Evolutionary conservation across 2,329 filamentous ascomycete genomes (phyloP).

Genomic region (Gyromitra esculenta): DNA sequence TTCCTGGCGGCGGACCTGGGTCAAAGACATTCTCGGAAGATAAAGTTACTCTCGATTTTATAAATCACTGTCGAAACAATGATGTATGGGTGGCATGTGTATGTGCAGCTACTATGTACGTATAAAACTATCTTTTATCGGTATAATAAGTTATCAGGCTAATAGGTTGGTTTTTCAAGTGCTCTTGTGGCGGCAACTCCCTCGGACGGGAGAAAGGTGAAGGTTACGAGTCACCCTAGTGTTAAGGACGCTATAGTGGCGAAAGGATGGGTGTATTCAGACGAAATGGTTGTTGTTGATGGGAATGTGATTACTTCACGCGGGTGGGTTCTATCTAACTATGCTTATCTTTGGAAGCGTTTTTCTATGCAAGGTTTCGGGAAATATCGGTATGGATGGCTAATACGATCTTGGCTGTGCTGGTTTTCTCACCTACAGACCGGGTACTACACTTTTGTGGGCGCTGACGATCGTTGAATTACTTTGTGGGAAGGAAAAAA

Average conservation of each 20-base stretch:
- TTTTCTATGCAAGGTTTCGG: background rate
- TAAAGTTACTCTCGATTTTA: conserved; percentile 27
- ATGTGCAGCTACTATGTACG: conserved; percentile 48
- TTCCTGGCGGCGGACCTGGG: conserved; percentile 45
- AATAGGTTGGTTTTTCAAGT: conserved; percentile 7
- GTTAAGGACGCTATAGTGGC: conserved; percentile 44
- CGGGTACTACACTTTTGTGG: conserved; percentile 46
- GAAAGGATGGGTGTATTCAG: conserved; percentile 45
- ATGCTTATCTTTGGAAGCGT: background rate
- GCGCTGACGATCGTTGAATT: conserved; percentile 48
- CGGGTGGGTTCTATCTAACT: conserved; percentile 26
- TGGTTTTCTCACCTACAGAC: conserved; percentile 24
- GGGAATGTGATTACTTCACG: conserved; percentile 47
- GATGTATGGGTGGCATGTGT: conserved; percentile 38
- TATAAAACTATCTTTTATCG: background rate
- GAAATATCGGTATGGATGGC: background rate
- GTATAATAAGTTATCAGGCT: background rate
- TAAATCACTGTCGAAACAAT: conserved; percentile 28
- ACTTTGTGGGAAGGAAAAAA: conserved; percentile 43
- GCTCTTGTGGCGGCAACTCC: conserved; percentile 33
- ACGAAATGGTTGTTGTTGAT: conserved; percentile 44
- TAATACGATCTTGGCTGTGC: background rate
- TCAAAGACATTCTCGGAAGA: conserved; percentile 47
- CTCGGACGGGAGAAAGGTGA: conserved; percentile 35
- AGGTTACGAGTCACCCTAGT: conserved; percentile 50